phyloP scores from a whole-genome alignment of 208 protist genomes.

The Sergeia podlipaevii region DNA sequence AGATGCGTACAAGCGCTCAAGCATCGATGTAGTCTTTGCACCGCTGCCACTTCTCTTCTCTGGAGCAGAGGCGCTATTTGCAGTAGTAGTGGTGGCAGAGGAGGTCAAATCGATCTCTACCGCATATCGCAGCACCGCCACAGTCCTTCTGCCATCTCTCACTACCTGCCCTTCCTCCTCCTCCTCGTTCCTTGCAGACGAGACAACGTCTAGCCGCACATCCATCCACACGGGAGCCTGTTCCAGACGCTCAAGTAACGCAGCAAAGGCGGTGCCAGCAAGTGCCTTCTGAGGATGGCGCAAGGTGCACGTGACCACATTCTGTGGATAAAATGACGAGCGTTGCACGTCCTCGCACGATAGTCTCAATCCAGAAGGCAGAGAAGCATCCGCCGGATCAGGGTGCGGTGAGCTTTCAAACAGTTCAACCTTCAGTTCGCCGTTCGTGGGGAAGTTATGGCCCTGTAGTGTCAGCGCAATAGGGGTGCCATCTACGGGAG shows the following conservation, averaged over 20 bases:
- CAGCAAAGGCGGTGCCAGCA: not conserved
- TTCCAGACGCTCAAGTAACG: constrained; percentile 5
- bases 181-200: not conserved
- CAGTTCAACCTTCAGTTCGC: constrained; percentile 7
- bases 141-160: constrained; percentile 3
- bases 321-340: constrained; percentile 51
- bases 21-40: constrained; percentile 2
- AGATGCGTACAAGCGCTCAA: constrained; percentile 49
- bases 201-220: constrained; percentile 11
- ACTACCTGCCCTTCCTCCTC: not conserved
- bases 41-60: constrained; percentile 14
- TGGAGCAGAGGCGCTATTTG: constrained; percentile 1
- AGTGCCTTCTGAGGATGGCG: constrained; percentile 19
- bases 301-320: constrained; percentile 62
- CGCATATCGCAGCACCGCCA: constrained; percentile 33
- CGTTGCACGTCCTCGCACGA: constrained; percentile 23
- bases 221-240: constrained; percentile 23
- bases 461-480: constrained; percentile 46
- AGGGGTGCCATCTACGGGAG: not conserved
- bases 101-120: constrained; percentile 44
- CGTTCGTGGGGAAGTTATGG: constrained; percentile 33
- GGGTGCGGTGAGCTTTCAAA: constrained; percentile 8
- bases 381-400: constrained; percentile 1
- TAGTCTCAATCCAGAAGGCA: constrained; percentile 8
- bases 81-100: not conserved